Evolutionary conservation across 176 grass and related monocot genomes (phyloP).

Genomic region (Triticum timopheevii): DNA sequence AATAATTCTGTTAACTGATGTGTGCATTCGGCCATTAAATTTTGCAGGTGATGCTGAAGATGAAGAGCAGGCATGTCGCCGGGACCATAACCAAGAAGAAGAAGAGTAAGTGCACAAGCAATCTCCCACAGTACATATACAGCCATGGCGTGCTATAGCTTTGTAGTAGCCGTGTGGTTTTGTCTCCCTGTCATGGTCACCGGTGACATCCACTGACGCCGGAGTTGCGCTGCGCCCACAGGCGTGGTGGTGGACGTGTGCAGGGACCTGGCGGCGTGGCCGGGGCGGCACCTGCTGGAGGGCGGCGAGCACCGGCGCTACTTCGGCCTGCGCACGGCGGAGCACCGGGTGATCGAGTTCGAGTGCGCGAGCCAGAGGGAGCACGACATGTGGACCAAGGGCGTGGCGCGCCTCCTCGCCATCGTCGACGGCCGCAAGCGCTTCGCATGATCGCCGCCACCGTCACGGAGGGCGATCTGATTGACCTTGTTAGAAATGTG

Average conservation of each 20-base stretch:
- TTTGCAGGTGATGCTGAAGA: constrained; percentile 83
- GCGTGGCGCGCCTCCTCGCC: constrained; percentile 72
- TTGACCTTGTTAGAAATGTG: neutral
- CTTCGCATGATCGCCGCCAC: constrained; percentile 8
- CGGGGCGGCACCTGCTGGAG: constrained; percentile 80
- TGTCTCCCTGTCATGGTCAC: no score
- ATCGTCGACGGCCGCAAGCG: constrained; percentile 54
- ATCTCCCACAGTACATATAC: neutral
- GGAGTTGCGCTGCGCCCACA: neutral
- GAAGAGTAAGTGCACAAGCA: constrained; percentile 52
- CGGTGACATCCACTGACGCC: neutral
- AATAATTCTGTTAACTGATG: no score
- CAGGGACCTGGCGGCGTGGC: constrained; percentile 80
- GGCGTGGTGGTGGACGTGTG: constrained; percentile 85
- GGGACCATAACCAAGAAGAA: constrained; percentile 98
- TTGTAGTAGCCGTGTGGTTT: neutral
- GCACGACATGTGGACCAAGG: constrained; percentile 82
- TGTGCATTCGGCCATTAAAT: neutral
- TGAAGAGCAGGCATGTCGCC: constrained; percentile 85
- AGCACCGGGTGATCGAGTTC: constrained; percentile 92
- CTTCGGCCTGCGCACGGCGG: constrained; percentile 82
- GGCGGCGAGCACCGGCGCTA: constrained; percentile 80
- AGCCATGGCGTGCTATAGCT: neutral
- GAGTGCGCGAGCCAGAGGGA: constrained; percentile 68
- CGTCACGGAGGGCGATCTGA: neutral